Evolutionary conservation across 2,329 filamentous ascomycete genomes (phyloP).

Genomic region (Diplodia corticola): DNA sequence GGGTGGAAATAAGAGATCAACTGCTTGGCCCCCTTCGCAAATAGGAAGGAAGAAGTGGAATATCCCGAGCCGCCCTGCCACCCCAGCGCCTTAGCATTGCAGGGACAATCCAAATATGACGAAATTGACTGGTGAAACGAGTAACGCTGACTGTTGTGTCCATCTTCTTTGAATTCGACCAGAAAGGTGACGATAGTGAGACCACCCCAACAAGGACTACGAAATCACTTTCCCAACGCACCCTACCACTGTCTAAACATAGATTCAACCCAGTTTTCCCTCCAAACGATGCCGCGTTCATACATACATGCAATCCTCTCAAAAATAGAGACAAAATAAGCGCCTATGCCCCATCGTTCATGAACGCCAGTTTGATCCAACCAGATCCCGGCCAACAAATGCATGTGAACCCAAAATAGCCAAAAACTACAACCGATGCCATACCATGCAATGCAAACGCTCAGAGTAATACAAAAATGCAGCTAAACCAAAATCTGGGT

Average conservation of each 20-base stretch:
- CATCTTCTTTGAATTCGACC: too few relatives aligned
- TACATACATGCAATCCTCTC: conserved; percentile 3
- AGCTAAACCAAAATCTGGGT: conserved; percentile 3
- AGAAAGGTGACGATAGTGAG: too few relatives aligned
- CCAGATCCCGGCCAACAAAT: neutral
- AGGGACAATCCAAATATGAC: neutral
- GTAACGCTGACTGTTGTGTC: too few relatives aligned
- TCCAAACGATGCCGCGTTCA: conserved; percentile 3
- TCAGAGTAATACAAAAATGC: neutral
- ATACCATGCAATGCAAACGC: conserved; percentile 5
- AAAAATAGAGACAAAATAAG: too few relatives aligned
- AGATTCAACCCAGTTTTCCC: conserved; percentile 7
- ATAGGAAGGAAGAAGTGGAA: conserved; percentile 3
- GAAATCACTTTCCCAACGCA: neutral
- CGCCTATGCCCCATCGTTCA: neutral
- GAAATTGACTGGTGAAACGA: neutral
- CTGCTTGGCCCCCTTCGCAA: neutral
- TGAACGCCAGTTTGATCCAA: neutral
- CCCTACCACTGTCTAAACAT: conserved; percentile 5
- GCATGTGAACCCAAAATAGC: neutral
- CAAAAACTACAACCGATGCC: neutral
- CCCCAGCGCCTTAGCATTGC: neutral
- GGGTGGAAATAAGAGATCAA: neutral
- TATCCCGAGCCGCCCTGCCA: conserved; percentile 3
- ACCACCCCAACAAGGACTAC: neutral